Percentiles rank a stretch among this genome's conserved stretches.
These are phyloP conservation scores for Xerocomus nothofagi DNA, from an alignment of 1,284 basidiomycete genomes.

Conservation along the genomic window DNA sequence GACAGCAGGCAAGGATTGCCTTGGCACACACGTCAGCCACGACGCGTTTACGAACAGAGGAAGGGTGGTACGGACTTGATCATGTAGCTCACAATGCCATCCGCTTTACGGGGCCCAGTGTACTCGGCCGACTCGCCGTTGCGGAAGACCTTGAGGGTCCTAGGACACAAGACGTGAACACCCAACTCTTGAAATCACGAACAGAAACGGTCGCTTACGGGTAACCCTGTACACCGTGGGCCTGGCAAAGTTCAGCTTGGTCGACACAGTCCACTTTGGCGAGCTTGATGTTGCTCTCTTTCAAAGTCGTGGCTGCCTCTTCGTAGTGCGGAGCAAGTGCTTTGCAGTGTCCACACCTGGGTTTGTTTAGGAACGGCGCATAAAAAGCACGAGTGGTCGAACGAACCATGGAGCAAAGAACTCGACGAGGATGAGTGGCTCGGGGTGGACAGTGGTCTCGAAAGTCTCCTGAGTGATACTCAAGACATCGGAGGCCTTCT, in stretches of 20 bases:
- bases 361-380: not conserved
- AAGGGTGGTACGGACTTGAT: constrained; percentile 69
- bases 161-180: constrained; percentile 27
- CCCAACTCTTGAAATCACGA: not conserved
- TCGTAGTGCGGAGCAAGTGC: constrained; percentile 93
- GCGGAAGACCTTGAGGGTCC: constrained; percentile 90
- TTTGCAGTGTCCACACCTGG: constrained; percentile 90
- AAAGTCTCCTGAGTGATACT: constrained; percentile 75
- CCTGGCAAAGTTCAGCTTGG: constrained; percentile 82
- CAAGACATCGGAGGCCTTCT: constrained; percentile 76
- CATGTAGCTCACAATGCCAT: constrained; percentile 98
- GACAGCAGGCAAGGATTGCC: constrained; percentile 95
- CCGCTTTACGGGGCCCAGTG: constrained; percentile 87
- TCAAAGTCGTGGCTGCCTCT: constrained; percentile 91
- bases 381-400: not conserved
- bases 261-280: constrained; percentile 97
- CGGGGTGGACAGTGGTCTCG: constrained; percentile 63
- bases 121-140: constrained; percentile 82
- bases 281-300: constrained; percentile 86
- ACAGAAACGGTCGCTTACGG: constrained; percentile 59
- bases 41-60: not conserved
- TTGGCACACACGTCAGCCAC: constrained; percentile 34
- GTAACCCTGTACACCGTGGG: constrained; percentile 87
- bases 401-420: constrained; percentile 90
- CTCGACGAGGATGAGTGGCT: constrained; percentile 88